phyloP scores from a whole-genome alignment of 2,329 filamentous ascomycete species.

The Epichloe sylvatica region DNA sequence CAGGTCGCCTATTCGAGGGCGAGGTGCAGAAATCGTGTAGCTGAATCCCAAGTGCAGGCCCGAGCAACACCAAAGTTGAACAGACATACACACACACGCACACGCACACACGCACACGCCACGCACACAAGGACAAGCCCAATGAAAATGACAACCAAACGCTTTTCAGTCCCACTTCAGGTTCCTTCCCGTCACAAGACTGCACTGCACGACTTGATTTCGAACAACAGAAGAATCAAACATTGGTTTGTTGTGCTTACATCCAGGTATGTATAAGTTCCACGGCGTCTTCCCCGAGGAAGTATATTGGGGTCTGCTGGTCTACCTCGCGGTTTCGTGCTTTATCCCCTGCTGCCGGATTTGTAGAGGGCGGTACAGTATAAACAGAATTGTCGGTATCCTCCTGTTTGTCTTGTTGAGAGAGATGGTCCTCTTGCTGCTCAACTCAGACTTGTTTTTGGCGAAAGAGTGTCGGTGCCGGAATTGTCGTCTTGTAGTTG shows the following conservation, averaged over 20 bases:
- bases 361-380: background rate
- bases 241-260: background rate
- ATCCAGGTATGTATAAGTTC: background rate
- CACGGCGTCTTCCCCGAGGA: background rate
- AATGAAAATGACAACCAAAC: background rate
- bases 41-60: background rate
- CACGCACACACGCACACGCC: background rate
- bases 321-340: background rate
- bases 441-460: background rate
- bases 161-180: background rate
- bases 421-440: background rate
- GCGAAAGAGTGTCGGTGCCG: background rate
- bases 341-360: background rate
- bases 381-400: background rate
- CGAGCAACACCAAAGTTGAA: background rate
- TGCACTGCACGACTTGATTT: background rate
- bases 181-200: background rate
- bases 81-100: background rate
- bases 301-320: background rate
- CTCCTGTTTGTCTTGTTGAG: background rate
- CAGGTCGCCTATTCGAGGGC: conserved; percentile 9
- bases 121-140: background rate
- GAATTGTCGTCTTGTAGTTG: background rate
- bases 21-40: conserved; percentile 4
- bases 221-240: background rate